Percentiles rank a stretch among this genome's conserved stretches.
These are phyloP conservation scores for Colletotrichum sp. DNA, from an alignment of 2,329 filamentous ascomycete species.

Conservation along the genomic window DNA sequence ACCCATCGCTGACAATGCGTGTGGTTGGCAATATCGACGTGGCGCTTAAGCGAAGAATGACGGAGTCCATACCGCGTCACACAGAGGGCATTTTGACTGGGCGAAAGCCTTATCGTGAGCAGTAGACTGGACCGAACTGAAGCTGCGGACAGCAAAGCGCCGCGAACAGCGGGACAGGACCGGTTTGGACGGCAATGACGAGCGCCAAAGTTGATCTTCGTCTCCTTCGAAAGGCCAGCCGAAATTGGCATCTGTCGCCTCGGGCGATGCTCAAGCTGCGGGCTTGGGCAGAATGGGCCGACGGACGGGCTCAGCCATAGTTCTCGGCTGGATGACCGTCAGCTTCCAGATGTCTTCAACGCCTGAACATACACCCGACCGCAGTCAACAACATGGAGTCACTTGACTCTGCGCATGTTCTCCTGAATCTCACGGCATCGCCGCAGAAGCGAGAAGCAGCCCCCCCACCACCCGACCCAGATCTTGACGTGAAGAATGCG, in stretches of 20 bases:
- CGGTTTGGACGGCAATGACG: background rate
- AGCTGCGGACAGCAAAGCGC: constrained; percentile 2
- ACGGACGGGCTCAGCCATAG: background rate
- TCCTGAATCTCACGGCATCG: background rate
- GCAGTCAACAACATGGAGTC: background rate
- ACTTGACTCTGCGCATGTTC: constrained; percentile 11
- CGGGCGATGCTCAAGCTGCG: background rate
- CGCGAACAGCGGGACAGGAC: background rate
- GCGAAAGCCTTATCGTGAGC: background rate
- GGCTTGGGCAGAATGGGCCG: background rate
- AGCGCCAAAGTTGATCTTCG: background rate
- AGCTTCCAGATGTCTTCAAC: background rate
- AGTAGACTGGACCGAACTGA: background rate
- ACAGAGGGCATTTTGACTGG: background rate
- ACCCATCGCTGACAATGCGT: background rate
- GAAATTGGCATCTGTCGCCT: background rate
- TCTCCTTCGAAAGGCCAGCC: background rate
- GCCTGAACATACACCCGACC: background rate
- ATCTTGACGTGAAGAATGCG: background rate
- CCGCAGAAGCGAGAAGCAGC: constrained; percentile 4
- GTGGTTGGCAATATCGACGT: background rate
- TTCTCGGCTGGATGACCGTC: background rate
- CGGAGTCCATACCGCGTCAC: background rate
- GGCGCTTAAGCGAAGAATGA: background rate
- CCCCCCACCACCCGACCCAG: background rate